Evolutionary conservation across 352 stramenopile genomes (phyloP).

Genomic region (Pythium periplocum): DNA sequence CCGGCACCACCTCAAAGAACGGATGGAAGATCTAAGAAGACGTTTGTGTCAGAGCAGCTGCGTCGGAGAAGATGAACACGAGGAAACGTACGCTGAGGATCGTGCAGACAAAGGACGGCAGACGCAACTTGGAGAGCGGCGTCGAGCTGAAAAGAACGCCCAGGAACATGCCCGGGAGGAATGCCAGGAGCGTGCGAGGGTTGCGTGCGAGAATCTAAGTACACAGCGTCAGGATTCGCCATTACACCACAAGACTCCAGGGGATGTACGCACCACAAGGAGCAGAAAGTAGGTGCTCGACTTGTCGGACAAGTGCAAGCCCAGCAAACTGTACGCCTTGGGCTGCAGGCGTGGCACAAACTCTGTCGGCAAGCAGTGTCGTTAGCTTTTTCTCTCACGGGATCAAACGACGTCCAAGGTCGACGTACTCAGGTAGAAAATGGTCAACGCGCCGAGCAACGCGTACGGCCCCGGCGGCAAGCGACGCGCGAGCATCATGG

Average conservation of each 20-base stretch:
- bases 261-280: slow-evolving; percentile 41
- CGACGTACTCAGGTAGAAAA: slow-evolving; percentile 76
- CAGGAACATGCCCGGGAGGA: slow-evolving; percentile 51
- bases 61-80: not conserved
- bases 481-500: slow-evolving; percentile 23
- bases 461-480: slow-evolving; percentile 66
- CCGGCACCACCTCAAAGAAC: slow-evolving; percentile 76
- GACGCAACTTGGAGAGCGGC: slow-evolving; percentile 58
- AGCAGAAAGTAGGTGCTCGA: slow-evolving; percentile 71
- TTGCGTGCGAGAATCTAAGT: slow-evolving; percentile 64
- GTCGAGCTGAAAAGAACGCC: slow-evolving; percentile 67
- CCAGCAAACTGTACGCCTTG: slow-evolving; percentile 47
- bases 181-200: slow-evolving; percentile 44
- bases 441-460: slow-evolving; percentile 59
- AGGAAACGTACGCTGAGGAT: slow-evolving; percentile 39
- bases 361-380: slow-evolving; percentile 25
- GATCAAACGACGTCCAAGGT: too few relatives aligned
- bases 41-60: not conserved
- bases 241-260: not conserved
- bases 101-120: slow-evolving; percentile 66
- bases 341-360: slow-evolving; percentile 75
- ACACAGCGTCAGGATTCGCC: not conserved
- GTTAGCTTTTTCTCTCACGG: too few relatives aligned
- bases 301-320: slow-evolving; percentile 82
- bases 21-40: slow-evolving; percentile 46